phyloP scores from a whole-genome alignment of 148 eudicot species.

The Rhododendron griersonianum region DNA sequence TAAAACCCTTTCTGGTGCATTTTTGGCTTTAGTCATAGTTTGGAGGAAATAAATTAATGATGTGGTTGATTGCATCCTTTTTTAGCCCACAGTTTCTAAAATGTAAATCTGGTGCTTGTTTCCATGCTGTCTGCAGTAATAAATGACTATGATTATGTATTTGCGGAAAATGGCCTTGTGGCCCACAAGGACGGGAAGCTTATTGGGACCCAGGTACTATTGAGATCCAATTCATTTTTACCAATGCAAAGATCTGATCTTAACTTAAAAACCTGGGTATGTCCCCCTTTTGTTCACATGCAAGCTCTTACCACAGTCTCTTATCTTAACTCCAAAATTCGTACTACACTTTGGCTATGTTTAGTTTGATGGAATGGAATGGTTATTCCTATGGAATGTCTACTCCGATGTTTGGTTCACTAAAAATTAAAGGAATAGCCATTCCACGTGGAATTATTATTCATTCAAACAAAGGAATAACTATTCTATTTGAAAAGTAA shows the following conservation, averaged over 20 bases:
- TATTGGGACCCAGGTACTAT: slow-evolving; percentile 77
- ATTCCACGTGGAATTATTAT: too few species aligned
- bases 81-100: neutral
- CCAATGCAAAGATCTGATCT: neutral
- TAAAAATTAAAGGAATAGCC: too few species aligned
- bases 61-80: neutral
- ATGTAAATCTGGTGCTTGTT: neutral
- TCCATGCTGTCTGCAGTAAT: slow-evolving; percentile 45
- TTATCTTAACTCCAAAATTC: neutral
- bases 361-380: too few species aligned
- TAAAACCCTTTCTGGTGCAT: neutral
- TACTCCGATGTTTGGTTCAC: too few species aligned
- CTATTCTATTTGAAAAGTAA: too few species aligned
- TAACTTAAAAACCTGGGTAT: neutral
- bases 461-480: too few species aligned
- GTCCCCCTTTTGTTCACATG: neutral
- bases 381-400: too few species aligned
- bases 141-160: slow-evolving; percentile 78
- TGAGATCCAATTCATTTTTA: neutral
- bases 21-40: neutral
- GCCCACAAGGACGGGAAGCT: slow-evolving; percentile 76
- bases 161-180: slow-evolving; percentile 95
- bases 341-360: too few species aligned
- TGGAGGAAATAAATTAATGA: neutral
- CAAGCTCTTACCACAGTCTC: neutral